phyloP scores from a whole-genome alignment of 2,329 filamentous ascomycete species.

The Incumbomyces lentus region DNA sequence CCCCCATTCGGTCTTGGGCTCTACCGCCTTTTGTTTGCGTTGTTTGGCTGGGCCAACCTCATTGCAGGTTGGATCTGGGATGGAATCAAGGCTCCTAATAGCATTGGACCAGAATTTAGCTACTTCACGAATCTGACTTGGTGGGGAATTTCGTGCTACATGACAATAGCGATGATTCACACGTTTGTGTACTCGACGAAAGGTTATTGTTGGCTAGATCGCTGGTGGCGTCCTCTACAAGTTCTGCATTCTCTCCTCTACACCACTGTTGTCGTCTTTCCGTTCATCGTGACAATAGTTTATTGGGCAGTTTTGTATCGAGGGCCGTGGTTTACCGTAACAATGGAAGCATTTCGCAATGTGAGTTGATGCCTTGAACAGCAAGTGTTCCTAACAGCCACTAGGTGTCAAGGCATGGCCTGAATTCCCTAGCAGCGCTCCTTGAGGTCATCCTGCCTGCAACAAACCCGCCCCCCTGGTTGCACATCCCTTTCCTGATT shows the following conservation, averaged over 20 bases:
- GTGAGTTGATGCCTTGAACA: slow-evolving; percentile 20
- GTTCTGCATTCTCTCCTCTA: slow-evolving; percentile 56
- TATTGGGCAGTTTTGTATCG: slow-evolving; percentile 57
- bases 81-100: slow-evolving; percentile 4
- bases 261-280: slow-evolving; percentile 52
- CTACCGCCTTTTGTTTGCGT: slow-evolving; percentile 29
- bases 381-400: slow-evolving; percentile 5
- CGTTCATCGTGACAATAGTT: slow-evolving; percentile 60
- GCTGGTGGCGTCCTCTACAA: slow-evolving; percentile 52
- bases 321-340: slow-evolving; percentile 39
- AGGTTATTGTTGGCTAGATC: slow-evolving; percentile 43
- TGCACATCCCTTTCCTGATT: slow-evolving; percentile 58
- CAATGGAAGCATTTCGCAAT: slow-evolving; percentile 47
- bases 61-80: slow-evolving; percentile 31
- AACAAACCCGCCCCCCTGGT: slow-evolving; percentile 51
- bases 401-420: slow-evolving; percentile 58
- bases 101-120: slow-evolving; percentile 53
- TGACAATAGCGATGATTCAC: slow-evolving; percentile 56
- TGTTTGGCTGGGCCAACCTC: slow-evolving; percentile 64
- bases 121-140: slow-evolving; percentile 76
- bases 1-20: slow-evolving; percentile 44
- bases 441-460: slow-evolving; percentile 63
- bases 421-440: slow-evolving; percentile 66
- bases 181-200: slow-evolving; percentile 54
- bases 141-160: slow-evolving; percentile 77